These are phyloP conservation scores for Aspergillus fischeri DNA, from an alignment of 2,329 filamentous ascomycete species.

Conservation along the genomic window DNA sequence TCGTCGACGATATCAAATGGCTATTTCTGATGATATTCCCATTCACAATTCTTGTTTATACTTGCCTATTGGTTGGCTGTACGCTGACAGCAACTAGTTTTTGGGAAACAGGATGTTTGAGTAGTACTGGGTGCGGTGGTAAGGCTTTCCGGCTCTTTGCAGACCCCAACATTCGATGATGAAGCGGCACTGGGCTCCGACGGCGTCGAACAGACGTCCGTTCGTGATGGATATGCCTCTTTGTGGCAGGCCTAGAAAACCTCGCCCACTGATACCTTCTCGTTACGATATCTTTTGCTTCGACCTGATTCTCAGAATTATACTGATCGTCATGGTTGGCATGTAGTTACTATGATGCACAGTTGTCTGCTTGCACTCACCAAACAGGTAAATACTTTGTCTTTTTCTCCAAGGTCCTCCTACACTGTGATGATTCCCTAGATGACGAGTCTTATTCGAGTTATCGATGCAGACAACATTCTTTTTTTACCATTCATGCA, in stretches of 20 bases:
- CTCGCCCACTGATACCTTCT: slow-evolving; percentile 80
- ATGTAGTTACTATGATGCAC: slow-evolving; percentile 4
- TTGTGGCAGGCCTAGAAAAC: slow-evolving; percentile 99
- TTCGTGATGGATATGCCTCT: slow-evolving; percentile 79
- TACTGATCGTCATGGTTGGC: slow-evolving; percentile 25
- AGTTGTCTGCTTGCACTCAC: not conserved
- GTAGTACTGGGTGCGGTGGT: slow-evolving; percentile 13
- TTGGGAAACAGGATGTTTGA: not conserved
- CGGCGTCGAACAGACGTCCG: slow-evolving; percentile 49
- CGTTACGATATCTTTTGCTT: slow-evolving; percentile 18
- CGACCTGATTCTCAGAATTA: slow-evolving; percentile 17
- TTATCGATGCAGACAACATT: slow-evolving; percentile 58
- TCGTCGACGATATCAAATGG: slow-evolving; percentile 77
- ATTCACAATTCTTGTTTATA: slow-evolving; percentile 14
- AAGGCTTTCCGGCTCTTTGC: slow-evolving; percentile 15
- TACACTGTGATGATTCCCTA: slow-evolving; percentile 50
- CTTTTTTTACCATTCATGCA: slow-evolving; percentile 58
- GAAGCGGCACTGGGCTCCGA: slow-evolving; percentile 94
- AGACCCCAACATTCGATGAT: slow-evolving; percentile 29
- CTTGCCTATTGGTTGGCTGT: slow-evolving; percentile 2
- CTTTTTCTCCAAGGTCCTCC: not conserved
- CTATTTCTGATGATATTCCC: slow-evolving; percentile 66
- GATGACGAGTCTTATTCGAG: slow-evolving; percentile 65
- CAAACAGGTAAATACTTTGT: slow-evolving; percentile 13
- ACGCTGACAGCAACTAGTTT: slow-evolving; percentile 19